Evolutionary conservation across 176 grass and related monocot species (phyloP).

Genomic region (Eremochloa ophiuroides): DNA sequence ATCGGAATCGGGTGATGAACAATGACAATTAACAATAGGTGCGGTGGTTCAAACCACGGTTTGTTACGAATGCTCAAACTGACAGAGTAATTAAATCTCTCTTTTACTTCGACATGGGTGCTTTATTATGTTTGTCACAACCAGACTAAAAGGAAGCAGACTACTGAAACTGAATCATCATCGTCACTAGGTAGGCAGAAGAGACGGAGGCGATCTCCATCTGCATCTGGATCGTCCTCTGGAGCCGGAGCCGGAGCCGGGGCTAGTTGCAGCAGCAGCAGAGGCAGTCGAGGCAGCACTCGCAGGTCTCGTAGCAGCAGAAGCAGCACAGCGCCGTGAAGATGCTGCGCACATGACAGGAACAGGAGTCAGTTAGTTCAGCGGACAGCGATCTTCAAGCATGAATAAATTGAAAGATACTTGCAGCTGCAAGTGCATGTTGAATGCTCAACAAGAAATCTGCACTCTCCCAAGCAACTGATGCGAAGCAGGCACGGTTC

Average conservation of each 20-base stretch:
- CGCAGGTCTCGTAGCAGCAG: conserved; percentile 93
- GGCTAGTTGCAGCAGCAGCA: conserved; percentile 76
- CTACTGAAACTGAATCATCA: conserved; percentile 1
- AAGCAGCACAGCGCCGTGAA: conserved; percentile 85
- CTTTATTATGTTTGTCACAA: not conserved
- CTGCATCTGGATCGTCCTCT: not conserved
- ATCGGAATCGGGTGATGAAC: not conserved
- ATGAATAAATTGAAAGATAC: too few relatives aligned
- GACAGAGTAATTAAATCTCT: not conserved
- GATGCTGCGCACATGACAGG: conserved; percentile 31
- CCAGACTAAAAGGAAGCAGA: not conserved
- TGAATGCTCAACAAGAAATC: not conserved
- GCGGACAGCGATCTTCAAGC: not conserved
- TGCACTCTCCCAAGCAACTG: too few relatives aligned
- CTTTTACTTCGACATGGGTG: not conserved
- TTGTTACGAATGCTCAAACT: not conserved
- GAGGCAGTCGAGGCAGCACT: conserved; percentile 93
- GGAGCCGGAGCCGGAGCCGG: not conserved
- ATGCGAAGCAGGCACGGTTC: not conserved
- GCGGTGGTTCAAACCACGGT: not conserved
- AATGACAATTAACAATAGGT: not conserved
- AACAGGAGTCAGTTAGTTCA: not conserved
- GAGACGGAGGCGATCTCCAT: not conserved
- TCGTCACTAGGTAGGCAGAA: not conserved
- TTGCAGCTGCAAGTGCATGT: too few relatives aligned